Evolutionary conservation across 495 filamentous ascomycete species (phyloP), one percentile per base, ranked within the genome.

Genomic region (Daldinia grandis): DNA sequence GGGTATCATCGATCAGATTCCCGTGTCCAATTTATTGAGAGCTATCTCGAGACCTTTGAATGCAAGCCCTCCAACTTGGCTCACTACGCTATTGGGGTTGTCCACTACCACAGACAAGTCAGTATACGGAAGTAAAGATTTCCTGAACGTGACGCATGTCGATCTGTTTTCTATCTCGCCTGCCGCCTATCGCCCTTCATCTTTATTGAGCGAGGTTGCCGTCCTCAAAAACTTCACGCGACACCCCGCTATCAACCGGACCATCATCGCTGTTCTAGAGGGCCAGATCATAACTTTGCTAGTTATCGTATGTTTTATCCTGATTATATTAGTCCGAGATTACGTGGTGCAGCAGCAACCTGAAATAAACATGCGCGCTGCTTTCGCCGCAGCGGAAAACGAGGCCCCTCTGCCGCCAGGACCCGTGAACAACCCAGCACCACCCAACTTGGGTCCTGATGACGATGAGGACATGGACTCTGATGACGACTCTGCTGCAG

Each of bases 301-400:
- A 14, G 92, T 98, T 33, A 94, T 99, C 6, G 84, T 94, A 57
- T 91, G 89, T 51, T 98, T 98, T 77, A 97, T 99, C 57, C 80
- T 99, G 33, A 89, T 99, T 42, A 98, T 99, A 70, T 81, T 99
- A 17, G 97, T 99, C 56, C 85, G 95, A 17, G 95, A 99, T 80
- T 99, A 97, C 88, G 95, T 99, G 40, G 93, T 98, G 5, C 95
- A 98, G 74, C 95, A 98, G 76, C 96, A 98, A 75, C 94, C 94
- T 9, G 91, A 91, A 66, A 82, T 91, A 72, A 86, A 87, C 69
- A 85, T 87, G 83, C 83, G 86, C 8, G 85, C 83, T 25, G 84
- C 81, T 15, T 86, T 87, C 71, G 83, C 81, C 19, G 81, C 81
- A 7, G 80, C 19, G 76, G 89, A 79, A 79, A 87, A 73, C 79